A percentile compares a stretch with the other conserved stretches of the same genome.
phyloP scores from a whole-genome alignment of 345 rosid species.

The Brassica cretica region DNA sequence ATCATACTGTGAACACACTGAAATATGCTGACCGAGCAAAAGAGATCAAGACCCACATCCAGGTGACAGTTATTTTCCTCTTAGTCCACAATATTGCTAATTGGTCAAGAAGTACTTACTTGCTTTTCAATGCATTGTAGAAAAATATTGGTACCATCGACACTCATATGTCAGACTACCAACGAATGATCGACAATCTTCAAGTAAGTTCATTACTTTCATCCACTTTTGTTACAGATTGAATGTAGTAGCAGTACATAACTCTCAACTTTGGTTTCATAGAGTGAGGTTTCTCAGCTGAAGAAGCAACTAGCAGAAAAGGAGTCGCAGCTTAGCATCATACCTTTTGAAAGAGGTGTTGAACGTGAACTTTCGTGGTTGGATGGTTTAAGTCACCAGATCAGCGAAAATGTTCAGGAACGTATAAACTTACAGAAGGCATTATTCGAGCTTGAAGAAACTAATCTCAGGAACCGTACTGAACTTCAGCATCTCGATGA shows the following conservation, averaged over 20 bases:
- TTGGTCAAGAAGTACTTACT: constrained; percentile 26
- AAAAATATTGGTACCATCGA: constrained; percentile 92
- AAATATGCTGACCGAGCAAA: constrained; percentile 99
- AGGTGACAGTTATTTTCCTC: constrained; percentile 26
- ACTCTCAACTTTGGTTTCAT: constrained; percentile 29
- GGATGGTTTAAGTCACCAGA: constrained; percentile 84
- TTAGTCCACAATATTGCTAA: background rate
- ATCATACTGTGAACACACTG: constrained; percentile 79
- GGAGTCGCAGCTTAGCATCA: constrained; percentile 70
- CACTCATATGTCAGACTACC: constrained; percentile 90
- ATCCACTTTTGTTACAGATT: background rate
- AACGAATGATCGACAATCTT: constrained; percentile 94
- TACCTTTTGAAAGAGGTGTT: constrained; percentile 70
- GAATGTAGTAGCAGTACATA: constrained; percentile 13
- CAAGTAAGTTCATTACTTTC: constrained; percentile 49
- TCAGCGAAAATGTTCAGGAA: constrained; percentile 93
- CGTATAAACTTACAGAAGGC: constrained; percentile 94
- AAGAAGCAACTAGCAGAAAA: constrained; percentile 85
- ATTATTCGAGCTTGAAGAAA: constrained; percentile 88
- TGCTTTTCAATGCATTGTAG: constrained; percentile 40
- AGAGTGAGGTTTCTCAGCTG: constrained; percentile 83
- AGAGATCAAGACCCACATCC: constrained; percentile 92
- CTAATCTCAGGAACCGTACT: constrained; percentile 64
- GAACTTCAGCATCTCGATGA: constrained; percentile 90
- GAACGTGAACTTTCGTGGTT: constrained; percentile 89